A percentile compares a stretch with the other conserved stretches of the same genome.
Evolutionary conservation across 192 early-diverging fungal species (phyloP).

Genomic region (Umbelopsis vinacea): DNA sequence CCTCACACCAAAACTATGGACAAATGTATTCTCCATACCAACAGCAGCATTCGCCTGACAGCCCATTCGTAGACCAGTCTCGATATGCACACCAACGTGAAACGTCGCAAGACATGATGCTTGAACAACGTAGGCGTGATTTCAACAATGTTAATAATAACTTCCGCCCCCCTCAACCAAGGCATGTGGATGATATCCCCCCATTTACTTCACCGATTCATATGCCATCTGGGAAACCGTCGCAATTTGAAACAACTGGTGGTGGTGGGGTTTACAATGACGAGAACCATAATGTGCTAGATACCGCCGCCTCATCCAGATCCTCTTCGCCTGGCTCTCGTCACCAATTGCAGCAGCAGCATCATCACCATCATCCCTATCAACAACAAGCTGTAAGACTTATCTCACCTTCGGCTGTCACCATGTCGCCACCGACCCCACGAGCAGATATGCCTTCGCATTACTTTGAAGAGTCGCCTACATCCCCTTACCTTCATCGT

Average conservation of each 20-base stretch:
- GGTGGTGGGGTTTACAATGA: constrained; percentile 11
- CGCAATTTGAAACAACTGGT: not conserved
- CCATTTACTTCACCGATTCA: constrained; percentile 19
- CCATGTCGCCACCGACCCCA: constrained; percentile 14
- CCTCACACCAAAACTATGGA: constrained; percentile 4
- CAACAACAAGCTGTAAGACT: constrained; percentile 14
- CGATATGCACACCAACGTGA: constrained; percentile 17
- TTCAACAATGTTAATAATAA: not conserved
- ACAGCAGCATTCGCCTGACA: constrained; percentile 5
- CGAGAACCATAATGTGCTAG: not conserved
- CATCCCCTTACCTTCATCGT: constrained; percentile 15
- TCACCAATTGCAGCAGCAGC: not conserved
- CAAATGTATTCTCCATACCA: constrained; percentile 6
- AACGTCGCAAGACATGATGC: constrained; percentile 9
- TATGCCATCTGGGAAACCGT: constrained; percentile 7
- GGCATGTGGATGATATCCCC: constrained; percentile 24
- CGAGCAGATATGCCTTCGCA: constrained; percentile 13
- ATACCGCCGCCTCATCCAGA: constrained; percentile 5
- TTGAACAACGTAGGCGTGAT: constrained; percentile 11
- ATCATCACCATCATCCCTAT: not conserved
- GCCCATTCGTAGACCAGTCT: constrained; percentile 12
- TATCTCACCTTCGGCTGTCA: constrained; percentile 10
- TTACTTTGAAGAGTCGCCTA: constrained; percentile 10
- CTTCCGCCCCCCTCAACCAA: constrained; percentile 11
- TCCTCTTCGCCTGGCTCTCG: constrained; percentile 12